Base-by-base conservation (phyloP, 2,329 filamentous ascomycete genomes). In the Fusarium miscanthi region DNA sequence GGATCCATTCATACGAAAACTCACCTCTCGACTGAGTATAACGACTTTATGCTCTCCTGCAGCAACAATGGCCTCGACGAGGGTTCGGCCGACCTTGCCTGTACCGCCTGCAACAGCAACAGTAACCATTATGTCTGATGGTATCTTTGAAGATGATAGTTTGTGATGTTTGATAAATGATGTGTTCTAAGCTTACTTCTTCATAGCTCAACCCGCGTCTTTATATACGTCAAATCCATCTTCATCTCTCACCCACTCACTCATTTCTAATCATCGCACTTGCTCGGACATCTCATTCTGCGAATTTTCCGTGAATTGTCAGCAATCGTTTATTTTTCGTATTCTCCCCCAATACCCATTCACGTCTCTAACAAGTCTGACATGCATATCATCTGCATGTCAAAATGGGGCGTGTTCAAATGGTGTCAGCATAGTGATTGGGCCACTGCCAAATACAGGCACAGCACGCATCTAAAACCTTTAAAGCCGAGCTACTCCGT, bases 51-150 rank as follows among this genome's bases (percentile, higher is more conserved):
- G 40, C 6, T 68, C 66, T 41, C 45, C 58, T 46, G 14, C 27
- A 1, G 49, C 33, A 21, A 57, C 27, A 5, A 68, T 45, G 21
- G 66, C 49, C 27, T 63, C 57, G 4, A 69, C 58, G 1, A 69
- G 25, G 3, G 51, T 48, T 6, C 58, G 49, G 25, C 58, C 58
- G 30, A 69, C 58, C 5, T 63, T 69, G 30, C 63, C 66, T 14
- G 65, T 68, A 12, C 65, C 56, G 8, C 63, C 65, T 27, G 42
- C 57, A 41, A 69, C 66, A 21, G 45, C 63, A 46, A 69, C n/a
- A 30, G 46, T 62, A 27, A 43, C 41, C 58, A 69, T 68, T 37
- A 12, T 58, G 19, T 13, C 9, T 30, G 4, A 11, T 57, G 1
- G 21, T 7, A 13, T 17, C 1, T 8, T 6, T 40, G 1, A 8